These are phyloP conservation scores for Pseudognaphalium luteoalbum DNA, from an alignment of 129 eudicot species.

Conservation along the genomic window DNA sequence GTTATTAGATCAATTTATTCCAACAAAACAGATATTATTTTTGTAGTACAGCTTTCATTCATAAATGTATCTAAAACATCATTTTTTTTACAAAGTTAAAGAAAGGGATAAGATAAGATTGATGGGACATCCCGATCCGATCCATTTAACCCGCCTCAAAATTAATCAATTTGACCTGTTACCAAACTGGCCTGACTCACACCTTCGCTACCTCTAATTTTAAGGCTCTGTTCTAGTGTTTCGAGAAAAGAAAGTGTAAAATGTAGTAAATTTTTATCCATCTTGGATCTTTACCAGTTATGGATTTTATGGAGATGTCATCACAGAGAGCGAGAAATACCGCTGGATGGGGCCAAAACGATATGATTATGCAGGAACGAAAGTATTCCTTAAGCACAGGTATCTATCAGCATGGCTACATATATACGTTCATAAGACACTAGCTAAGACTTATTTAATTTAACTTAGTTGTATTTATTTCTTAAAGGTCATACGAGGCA, in stretches of 20 bases:
- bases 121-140: neutral
- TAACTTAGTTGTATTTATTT: neutral
- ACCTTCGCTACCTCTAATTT: slow-evolving; percentile 1
- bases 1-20: too few species aligned
- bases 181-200: neutral
- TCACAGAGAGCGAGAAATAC: slow-evolving; percentile 89
- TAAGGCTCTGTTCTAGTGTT: neutral
- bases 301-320: slow-evolving; percentile 98
- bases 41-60: neutral
- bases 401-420: slow-evolving; percentile 21
- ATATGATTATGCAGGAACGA: slow-evolving; percentile 96
- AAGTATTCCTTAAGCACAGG: slow-evolving; percentile 91
- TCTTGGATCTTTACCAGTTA: slow-evolving; percentile 56
- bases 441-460: neutral
- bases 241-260: neutral
- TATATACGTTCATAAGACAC: neutral
- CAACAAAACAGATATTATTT: neutral
- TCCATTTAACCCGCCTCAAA: neutral
- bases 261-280: slow-evolving; percentile 9
- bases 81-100: too few species aligned
- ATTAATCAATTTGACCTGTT: neutral
- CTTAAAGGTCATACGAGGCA: slow-evolving; percentile 87
- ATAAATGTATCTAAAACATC: neutral
- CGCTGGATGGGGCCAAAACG: slow-evolving; percentile 99
- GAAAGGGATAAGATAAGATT: neutral